Evolutionary conservation across 2,329 filamentous ascomycete genomes (phyloP).

Genomic region (Acrodontium crateriforme): DNA sequence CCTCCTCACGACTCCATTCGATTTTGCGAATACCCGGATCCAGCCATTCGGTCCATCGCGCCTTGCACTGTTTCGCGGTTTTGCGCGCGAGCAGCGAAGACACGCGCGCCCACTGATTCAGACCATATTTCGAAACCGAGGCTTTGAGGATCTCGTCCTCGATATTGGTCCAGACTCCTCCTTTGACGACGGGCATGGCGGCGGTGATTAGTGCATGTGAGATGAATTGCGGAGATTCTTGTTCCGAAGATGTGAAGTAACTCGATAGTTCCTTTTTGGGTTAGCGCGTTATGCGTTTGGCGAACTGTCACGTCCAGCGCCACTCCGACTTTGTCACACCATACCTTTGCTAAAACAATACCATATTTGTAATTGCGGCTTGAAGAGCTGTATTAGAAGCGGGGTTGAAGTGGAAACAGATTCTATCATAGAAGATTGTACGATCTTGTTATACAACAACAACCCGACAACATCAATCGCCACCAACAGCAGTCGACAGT

Average conservation of each 20-base stretch:
- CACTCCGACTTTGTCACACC: no score
- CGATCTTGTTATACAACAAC: no score
- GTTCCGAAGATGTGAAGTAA: background rate
- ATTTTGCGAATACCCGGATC: conserved; percentile 97
- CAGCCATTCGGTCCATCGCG: conserved; percentile 95
- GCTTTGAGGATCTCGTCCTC: conserved; percentile 96
- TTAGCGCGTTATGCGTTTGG: no score
- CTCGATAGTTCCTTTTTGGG: background rate
- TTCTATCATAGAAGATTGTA: no score
- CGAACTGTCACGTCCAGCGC: no score
- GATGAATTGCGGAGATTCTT: background rate
- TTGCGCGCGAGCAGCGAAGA: conserved; percentile 94
- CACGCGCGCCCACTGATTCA: conserved; percentile 97
- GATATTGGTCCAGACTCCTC: conserved; percentile 56
- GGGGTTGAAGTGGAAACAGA: no score
- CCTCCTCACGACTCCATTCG: conserved; percentile 97
- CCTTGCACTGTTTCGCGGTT: conserved; percentile 98
- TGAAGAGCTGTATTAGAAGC: no score
- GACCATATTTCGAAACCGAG: conserved; percentile 82
- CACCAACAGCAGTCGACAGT: no score
- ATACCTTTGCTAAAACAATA: no score
- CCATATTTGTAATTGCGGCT: no score
- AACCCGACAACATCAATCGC: no score
- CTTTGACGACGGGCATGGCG: conserved; percentile 52
- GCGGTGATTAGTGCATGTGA: conserved; percentile 3